Evolutionary conservation across 805 yeast species (phyloP), one percentile per base, ranked within the genome.

Genomic region (Metschnikowia koreensis): DNA sequence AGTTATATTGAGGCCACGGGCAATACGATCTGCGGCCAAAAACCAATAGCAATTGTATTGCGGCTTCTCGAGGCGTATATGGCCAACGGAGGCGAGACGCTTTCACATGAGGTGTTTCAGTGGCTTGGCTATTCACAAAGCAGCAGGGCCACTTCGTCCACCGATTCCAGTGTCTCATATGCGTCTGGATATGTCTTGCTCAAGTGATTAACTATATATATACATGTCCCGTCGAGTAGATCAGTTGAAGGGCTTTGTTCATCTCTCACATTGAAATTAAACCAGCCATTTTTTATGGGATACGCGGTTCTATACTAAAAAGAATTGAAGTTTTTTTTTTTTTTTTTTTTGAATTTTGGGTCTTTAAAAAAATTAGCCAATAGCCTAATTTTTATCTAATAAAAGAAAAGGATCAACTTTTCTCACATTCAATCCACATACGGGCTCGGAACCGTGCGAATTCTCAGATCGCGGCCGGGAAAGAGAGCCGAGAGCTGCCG

Each of bases 21-120:
- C 0, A 92, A 93, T 69, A 94, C 99, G 0, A 87, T 94, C 15
- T 94, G 99, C 68, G 99, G 99, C 0, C 87, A 91, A 52, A 84
- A 82, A 53, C 97, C 98, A 0, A 75, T 94, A 36, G 80, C 81
- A 1, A 73, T 90, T 8, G 65, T 93, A 16, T 64, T 93, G 47
- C 70, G 74, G 17, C 66, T 84, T 2, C 64, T 85, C 53, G 86
- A 85, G 53, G 51, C 64, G 12, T 60, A 41, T 41, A 55, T 31
- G 60, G 51, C 33, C 38, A 38, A 56, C 58, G 49, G 53, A 1
- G 60, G 55, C 7, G 34, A 34, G 58, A 51, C 46, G 3, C 50
- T 51, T 6, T 47, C 61, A n/a, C 58, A 60, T 38, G 69, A 67
- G 0, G 66, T 57, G 5, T 80, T 90, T 58, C 58, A 79, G 28